phyloP scores from a whole-genome alignment of 2,329 filamentous ascomycete species.

The Pestalotiopsis sp. region DNA sequence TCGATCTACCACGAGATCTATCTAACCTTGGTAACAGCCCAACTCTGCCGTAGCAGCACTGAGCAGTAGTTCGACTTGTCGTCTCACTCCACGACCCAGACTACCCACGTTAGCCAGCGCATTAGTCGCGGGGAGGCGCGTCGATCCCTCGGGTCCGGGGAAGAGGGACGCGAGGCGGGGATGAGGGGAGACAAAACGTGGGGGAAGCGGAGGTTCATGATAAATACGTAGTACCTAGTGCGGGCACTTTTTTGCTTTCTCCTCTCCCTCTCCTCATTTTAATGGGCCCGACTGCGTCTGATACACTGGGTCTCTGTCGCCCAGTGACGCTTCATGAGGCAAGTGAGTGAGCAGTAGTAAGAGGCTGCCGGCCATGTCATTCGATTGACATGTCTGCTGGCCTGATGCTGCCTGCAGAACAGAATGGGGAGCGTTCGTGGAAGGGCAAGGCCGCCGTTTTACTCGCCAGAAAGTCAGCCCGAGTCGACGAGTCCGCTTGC shows the following conservation, averaged over 20 bases:
- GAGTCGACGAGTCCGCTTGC: not conserved
- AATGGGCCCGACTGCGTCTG: not conserved
- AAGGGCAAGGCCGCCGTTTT: not conserved
- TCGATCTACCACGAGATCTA: no score
- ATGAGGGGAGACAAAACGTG: not conserved
- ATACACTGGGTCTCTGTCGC: not conserved
- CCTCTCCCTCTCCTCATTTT: not conserved
- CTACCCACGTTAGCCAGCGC: not conserved
- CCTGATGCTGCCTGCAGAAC: not conserved
- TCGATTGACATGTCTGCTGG: not conserved
- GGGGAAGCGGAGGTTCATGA: constrained; percentile 8
- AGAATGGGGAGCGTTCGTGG: not conserved
- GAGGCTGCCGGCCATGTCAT: not conserved
- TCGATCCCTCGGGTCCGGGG: constrained; percentile 9
- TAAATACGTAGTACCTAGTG: not conserved
- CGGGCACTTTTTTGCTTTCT: not conserved
- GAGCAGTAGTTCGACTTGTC: not conserved
- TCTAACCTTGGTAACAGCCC: no score
- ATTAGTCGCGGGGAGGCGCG: not conserved
- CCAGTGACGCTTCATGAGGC: not conserved
- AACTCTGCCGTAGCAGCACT: no score
- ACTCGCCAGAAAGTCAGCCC: not conserved
- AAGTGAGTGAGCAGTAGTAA: not conserved
- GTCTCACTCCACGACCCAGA: not conserved
- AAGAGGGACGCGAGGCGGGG: constrained; percentile 5